These are phyloP conservation scores for Xylariaceae sp. DNA, from an alignment of 2,329 filamentous ascomycete genomes.

Conservation along the genomic window DNA sequence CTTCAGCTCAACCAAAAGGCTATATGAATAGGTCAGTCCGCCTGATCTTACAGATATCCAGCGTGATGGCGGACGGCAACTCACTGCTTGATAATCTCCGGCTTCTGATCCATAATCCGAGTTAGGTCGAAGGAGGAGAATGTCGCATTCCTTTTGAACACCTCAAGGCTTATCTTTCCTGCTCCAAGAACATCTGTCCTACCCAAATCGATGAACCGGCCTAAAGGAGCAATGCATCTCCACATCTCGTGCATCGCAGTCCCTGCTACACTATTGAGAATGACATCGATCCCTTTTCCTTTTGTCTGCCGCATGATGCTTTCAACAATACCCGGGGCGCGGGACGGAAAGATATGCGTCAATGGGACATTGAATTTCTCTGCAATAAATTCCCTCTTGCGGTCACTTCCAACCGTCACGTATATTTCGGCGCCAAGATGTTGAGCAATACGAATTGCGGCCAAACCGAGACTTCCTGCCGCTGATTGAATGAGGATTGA, in stretches of 20 bases:
- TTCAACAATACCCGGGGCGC: constrained; percentile 2
- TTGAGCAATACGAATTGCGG: constrained; percentile 10
- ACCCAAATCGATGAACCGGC: constrained; percentile 13
- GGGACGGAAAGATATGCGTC: constrained; percentile 11
- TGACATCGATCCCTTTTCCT: constrained; percentile 9
- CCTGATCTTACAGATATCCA: too few relatives aligned
- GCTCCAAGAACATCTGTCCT: constrained; percentile 5
- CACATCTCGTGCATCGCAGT: constrained; percentile 11
- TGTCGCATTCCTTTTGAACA: constrained; percentile 8
- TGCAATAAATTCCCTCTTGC: constrained; percentile 11
- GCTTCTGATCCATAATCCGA: too few relatives aligned
- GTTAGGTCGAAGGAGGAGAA: too few relatives aligned
- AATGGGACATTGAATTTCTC: constrained; percentile 6
- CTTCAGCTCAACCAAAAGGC: too few relatives aligned
- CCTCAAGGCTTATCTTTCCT: constrained; percentile 3
- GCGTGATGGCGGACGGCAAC: too few relatives aligned
- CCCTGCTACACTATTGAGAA: constrained; percentile 15
- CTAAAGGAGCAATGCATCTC: constrained; percentile 5
- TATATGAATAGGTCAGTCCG: too few relatives aligned
- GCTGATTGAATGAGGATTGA: constrained; percentile 19
- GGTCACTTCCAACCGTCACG: constrained; percentile 7
- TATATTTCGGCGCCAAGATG: constrained; percentile 18
- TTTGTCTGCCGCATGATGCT: constrained; percentile 12
- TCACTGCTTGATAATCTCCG: too few relatives aligned
- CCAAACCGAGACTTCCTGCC: constrained; percentile 17